Evolutionary conservation across 257 asterid genomes (phyloP).

Genomic region (Lycium barbarum): DNA sequence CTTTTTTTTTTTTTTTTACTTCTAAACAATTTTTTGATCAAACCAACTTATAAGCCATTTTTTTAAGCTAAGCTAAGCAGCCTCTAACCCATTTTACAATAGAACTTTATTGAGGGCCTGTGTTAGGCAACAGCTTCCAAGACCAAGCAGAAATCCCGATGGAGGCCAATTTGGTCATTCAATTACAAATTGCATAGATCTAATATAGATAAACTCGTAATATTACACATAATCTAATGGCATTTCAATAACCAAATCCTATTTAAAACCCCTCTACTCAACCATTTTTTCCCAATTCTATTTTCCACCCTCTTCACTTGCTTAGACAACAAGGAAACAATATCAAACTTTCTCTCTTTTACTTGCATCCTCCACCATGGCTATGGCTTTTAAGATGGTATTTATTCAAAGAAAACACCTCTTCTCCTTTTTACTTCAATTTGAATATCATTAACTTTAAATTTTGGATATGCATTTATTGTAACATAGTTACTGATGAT

Average conservation of each 20-base stretch:
- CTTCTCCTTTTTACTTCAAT: not conserved
- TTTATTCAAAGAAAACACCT: not conserved
- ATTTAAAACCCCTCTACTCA: slow-evolving; percentile 41
- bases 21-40: too few species aligned
- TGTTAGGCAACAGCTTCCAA: slow-evolving; percentile 2
- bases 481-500: not conserved
- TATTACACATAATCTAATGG: slow-evolving; percentile 40
- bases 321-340: slow-evolving; percentile 28
- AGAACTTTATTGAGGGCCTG: too few species aligned
- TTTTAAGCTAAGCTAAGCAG: too few species aligned
- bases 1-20: too few species aligned
- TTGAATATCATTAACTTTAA: not conserved
- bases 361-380: slow-evolving; percentile 52
- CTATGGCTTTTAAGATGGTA: slow-evolving; percentile 97
- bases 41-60: too few species aligned
- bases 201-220: slow-evolving; percentile 50
- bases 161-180: slow-evolving; percentile 38
- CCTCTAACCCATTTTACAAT: slow-evolving; percentile 33
- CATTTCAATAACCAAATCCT: slow-evolving; percentile 51
- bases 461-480: not conserved
- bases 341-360: slow-evolving; percentile 25
- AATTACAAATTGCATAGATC: slow-evolving; percentile 15
- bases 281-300: slow-evolving; percentile 12
- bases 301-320: slow-evolving; percentile 22
- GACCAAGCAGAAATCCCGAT: slow-evolving; percentile 9